Conservation (phyloP, 352 stramenopile species). For the Globisporangium cederbergense region DNA sequence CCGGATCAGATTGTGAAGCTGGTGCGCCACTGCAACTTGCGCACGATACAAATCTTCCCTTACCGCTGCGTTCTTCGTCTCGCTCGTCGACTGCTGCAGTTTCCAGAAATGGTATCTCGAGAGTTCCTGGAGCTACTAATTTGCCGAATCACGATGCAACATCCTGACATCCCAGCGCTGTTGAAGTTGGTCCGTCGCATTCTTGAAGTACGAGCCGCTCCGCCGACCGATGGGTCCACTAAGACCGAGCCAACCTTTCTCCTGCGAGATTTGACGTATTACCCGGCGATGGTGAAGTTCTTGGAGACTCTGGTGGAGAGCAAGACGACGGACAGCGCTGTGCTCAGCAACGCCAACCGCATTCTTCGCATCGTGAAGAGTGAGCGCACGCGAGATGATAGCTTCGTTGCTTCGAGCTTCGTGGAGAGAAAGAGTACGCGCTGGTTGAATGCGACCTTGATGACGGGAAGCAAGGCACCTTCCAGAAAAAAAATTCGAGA, state of each 20-base stretch:
- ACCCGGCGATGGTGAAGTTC: slow-evolving; percentile 52
- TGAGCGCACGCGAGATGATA: slow-evolving; percentile 51
- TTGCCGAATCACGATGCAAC: slow-evolving; percentile 65
- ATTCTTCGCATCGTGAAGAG: slow-evolving; percentile 69
- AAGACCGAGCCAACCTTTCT: slow-evolving; percentile 39
- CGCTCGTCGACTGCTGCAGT: slow-evolving; percentile 60
- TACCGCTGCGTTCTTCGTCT: slow-evolving; percentile 66
- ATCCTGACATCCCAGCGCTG: slow-evolving; percentile 62
- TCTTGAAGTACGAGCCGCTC: slow-evolving; percentile 50
- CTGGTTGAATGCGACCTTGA: slow-evolving; percentile 74
- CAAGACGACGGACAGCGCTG: slow-evolving; percentile 37
- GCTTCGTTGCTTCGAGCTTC: slow-evolving; percentile 48
- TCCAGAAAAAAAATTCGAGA: slow-evolving; percentile 20
- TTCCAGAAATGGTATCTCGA: slow-evolving; percentile 55
- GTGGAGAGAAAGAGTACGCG: slow-evolving; percentile 49
- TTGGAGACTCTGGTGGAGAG: slow-evolving; percentile 48
- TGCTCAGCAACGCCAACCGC: slow-evolving; percentile 73
- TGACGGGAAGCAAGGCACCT: slow-evolving; percentile 31
- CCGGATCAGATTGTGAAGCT: slow-evolving; percentile 74
- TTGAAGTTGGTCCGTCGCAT: slow-evolving; percentile 74
- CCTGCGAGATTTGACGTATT: slow-evolving; percentile 70
- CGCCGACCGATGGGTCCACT: slow-evolving; percentile 24
- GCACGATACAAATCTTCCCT: slow-evolving; percentile 65
- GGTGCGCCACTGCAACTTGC: slow-evolving; percentile 68
- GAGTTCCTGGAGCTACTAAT: slow-evolving; percentile 74